Evolutionary conservation across 805 yeast species (phyloP).

Genomic region (Yamadazyma kitorensis): DNA sequence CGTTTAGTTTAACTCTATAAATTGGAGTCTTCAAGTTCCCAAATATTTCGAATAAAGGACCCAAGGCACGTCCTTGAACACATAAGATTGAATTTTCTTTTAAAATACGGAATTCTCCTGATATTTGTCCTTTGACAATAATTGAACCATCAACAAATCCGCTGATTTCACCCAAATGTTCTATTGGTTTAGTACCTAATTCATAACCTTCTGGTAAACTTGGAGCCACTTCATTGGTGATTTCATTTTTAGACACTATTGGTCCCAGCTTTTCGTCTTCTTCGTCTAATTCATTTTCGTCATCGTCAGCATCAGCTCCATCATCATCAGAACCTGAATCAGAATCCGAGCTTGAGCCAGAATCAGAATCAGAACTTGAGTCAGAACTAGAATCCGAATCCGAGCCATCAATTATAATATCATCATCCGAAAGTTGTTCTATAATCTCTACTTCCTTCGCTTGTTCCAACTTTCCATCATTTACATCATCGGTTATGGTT

Average conservation of each 20-base stretch:
- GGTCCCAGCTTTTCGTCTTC: constrained; percentile 58
- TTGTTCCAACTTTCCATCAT: no score
- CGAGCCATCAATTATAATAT: constrained; percentile 18
- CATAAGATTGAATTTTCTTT: constrained; percentile 81
- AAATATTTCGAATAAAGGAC: constrained; percentile 82
- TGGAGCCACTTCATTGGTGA: constrained; percentile 64
- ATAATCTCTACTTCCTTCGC: no score
- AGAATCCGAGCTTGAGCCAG: constrained; percentile 11
- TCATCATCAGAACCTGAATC: constrained; percentile 18
- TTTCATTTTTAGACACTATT: constrained; percentile 75
- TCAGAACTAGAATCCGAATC: constrained; percentile 11
- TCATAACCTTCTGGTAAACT: constrained; percentile 63
- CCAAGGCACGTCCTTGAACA: constrained; percentile 69
- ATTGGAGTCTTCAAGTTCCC: constrained; percentile 83
- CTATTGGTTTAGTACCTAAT: constrained; percentile 62
- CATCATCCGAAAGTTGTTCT: constrained; percentile 28
- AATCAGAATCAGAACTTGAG: constrained; percentile 11
- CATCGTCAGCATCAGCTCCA: constrained; percentile 19
- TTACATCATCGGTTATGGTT: no score
- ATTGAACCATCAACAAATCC: constrained; percentile 71
- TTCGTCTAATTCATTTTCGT: constrained; percentile 45
- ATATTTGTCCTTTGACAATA: constrained; percentile 64
- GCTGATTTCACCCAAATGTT: constrained; percentile 65
- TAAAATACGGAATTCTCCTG: constrained; percentile 83
- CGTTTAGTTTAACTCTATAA: constrained; percentile 65